Evolutionary conservation across 176 grass and related monocot species (phyloP).

Genomic region (Avena eriantha): DNA sequence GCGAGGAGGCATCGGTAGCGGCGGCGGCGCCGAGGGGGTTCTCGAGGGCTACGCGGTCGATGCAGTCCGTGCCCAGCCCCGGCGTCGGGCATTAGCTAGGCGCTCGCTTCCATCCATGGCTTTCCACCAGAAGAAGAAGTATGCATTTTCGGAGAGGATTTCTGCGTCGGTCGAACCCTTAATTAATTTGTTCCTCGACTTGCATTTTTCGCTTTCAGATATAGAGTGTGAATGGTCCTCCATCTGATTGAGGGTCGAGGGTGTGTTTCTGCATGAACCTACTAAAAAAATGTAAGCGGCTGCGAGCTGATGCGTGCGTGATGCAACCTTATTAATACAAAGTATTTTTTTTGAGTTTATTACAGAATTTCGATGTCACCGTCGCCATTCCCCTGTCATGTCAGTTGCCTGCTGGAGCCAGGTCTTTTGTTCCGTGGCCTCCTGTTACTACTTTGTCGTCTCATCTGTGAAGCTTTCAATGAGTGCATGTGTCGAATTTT

Average conservation of each 20-base stretch:
- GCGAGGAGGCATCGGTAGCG: background rate
- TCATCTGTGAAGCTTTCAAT: background rate
- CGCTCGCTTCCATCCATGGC: background rate
- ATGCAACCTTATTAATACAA: background rate
- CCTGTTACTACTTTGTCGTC: background rate
- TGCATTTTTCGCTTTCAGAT: background rate
- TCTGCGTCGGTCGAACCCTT: background rate
- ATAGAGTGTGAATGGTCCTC: background rate
- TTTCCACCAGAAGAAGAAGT: background rate
- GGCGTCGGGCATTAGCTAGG: slow-evolving; percentile 59
- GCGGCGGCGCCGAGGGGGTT: background rate
- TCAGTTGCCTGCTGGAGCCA: background rate
- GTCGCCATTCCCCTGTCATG: background rate
- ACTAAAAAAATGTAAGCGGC: background rate
- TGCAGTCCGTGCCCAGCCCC: slow-evolving; percentile 69
- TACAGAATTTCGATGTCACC: background rate
- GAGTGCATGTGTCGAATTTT: background rate
- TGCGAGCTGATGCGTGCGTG: background rate
- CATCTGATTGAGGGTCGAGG: background rate
- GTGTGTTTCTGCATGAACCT: background rate
- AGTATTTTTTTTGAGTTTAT: no score
- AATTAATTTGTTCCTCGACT: background rate
- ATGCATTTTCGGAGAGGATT: background rate
- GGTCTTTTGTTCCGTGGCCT: background rate
- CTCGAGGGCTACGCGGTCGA: slow-evolving; percentile 32